Evolutionary conservation across 2,329 filamentous ascomycete genomes (phyloP), one percentile per base, ranked within the genome.

Genomic region (Elsinoe perseae): DNA sequence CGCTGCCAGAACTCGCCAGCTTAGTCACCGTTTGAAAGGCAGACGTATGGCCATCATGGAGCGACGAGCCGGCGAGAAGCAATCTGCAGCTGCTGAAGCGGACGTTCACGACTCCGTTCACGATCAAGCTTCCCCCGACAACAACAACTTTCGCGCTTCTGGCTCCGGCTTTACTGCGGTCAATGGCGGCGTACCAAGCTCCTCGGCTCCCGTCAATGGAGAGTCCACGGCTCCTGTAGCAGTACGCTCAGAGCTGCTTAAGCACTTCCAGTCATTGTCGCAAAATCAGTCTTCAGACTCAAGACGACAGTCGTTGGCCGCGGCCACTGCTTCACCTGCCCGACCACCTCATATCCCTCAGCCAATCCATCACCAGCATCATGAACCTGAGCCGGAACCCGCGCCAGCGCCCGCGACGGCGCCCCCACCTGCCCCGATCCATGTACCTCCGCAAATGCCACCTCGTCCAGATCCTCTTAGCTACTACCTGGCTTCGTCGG

Each of bases 1-100:
- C 10, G 84, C 84, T 60, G 83, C 82, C 46, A 77, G 83, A 61
- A 84, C 89, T 10, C 80, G 88, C 36, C 87, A 92, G 68, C 79
- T 95, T 16, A 91, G 90, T 62, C 89, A 93, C 65, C 82, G 86
- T 42, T 73, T 95, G 50, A 87, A 86, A 66, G 85, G 85, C 50
- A 83, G 87, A 52, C 84, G 83, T 64, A 82, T 81, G 55, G 86
- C 84, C n/a, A 88, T 91, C 60, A 74, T 85, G 48, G 80, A 81
- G 56, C 78, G 86, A 32, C 78, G 84, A 57, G 77, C 78, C 18
- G 73, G 70, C 8, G 75, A 81, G 57, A 55, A 57, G 50, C 52
- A 54, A 20, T 44, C 55, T 27, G 67, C 67, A 46, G 65, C 65
- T 27, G 65, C 65, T 4, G 66, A 65, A 40, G 66, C 65, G 3